These are phyloP conservation scores for Scedosporium boydii DNA, from an alignment of 2,329 filamentous ascomycete species.

Conservation along the genomic window DNA sequence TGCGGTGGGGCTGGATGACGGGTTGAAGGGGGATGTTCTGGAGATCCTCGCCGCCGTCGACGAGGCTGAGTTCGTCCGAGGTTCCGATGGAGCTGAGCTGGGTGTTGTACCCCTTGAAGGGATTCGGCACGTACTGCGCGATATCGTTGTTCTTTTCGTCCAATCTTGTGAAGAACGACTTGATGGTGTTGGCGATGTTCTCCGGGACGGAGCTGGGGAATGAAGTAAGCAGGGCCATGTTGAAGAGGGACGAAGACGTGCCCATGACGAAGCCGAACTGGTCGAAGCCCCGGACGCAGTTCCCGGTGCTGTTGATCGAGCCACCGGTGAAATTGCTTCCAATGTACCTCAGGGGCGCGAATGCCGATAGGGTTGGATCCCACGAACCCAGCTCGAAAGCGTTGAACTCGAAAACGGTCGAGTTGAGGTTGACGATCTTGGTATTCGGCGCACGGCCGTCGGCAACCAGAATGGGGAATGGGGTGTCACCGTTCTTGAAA, in stretches of 20 bases:
- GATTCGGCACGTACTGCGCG: conserved; percentile 58
- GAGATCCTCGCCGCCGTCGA: conserved; percentile 71
- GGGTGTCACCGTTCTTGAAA: conserved; percentile 31
- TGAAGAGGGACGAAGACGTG: conserved; percentile 74
- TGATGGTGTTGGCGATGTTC: conserved; percentile 34
- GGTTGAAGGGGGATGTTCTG: conserved; percentile 74
- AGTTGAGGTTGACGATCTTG: conserved; percentile 38
- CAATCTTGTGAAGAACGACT: conserved; percentile 41
- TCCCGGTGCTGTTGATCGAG: conserved; percentile 30
- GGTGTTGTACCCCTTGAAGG: conserved; percentile 41
- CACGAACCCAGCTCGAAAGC: conserved; percentile 59
- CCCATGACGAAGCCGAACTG: conserved; percentile 74
- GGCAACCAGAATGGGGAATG: conserved; percentile 40
- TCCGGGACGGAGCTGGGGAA: conserved; percentile 23
- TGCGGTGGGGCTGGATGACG: conserved; percentile 38
- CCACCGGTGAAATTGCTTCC: conserved; percentile 49
- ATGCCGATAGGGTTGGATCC: conserved; percentile 50
- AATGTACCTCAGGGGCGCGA: conserved; percentile 49
- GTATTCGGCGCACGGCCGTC: conserved; percentile 36
- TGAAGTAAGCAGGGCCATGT: conserved; percentile 61
- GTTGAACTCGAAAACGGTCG: conserved; percentile 55
- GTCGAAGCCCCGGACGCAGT: conserved; percentile 57
- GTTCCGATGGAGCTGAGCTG: conserved; percentile 31
- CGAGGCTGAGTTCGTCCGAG: conserved; percentile 53
- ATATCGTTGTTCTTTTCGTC: conserved; percentile 61